These are phyloP conservation scores for Rozella allomycis DNA, from an alignment of 371 early-diverging fungal species.

Conservation along the genomic window DNA sequence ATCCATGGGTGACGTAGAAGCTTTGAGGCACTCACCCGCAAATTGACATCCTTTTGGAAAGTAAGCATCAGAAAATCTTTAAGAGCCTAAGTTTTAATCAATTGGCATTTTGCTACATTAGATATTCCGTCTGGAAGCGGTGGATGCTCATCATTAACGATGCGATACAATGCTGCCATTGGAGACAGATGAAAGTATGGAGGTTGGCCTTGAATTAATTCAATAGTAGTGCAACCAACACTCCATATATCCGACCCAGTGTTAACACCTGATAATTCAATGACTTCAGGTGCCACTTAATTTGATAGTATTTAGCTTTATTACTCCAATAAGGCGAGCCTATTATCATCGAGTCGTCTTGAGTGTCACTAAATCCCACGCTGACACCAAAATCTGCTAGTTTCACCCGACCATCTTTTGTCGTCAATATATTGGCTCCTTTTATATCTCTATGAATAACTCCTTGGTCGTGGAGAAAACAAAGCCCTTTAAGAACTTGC, in stretches of 20 bases:
- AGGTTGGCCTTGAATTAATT: conserved; percentile 63
- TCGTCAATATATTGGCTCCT: conserved; percentile 79
- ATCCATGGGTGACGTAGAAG: conserved; percentile 3
- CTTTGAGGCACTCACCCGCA: conserved; percentile 2
- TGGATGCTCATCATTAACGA: conserved; percentile 63
- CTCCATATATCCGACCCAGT: conserved; percentile 70
- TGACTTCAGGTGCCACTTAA: conserved; percentile 88
- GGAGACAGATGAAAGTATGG: conserved; percentile 54
- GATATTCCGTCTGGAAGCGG: conserved; percentile 31
- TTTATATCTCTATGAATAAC: conserved; percentile 95
- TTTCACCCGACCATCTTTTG: conserved; percentile 79
- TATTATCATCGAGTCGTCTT: conserved; percentile 24
- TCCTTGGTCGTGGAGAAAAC: conserved; percentile 70
- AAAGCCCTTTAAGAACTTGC: conserved; percentile 67
- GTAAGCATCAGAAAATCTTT: conserved; percentile 1
- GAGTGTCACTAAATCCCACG: conserved; percentile 12
- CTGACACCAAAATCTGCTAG: conserved; percentile 89
- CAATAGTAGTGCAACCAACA: conserved; percentile 64
- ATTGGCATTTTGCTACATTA: conserved; percentile 4
- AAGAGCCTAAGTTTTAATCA: not conserved
- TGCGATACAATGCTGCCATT: conserved; percentile 70
- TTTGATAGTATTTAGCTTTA: conserved; percentile 7
- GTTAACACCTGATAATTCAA: conserved; percentile 49
- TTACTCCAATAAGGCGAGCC: conserved; percentile 90
- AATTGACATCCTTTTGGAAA: conserved; percentile 3